phyloP scores from a whole-genome alignment of 2,329 filamentous ascomycete species.

The Leptographium wingfieldii region DNA sequence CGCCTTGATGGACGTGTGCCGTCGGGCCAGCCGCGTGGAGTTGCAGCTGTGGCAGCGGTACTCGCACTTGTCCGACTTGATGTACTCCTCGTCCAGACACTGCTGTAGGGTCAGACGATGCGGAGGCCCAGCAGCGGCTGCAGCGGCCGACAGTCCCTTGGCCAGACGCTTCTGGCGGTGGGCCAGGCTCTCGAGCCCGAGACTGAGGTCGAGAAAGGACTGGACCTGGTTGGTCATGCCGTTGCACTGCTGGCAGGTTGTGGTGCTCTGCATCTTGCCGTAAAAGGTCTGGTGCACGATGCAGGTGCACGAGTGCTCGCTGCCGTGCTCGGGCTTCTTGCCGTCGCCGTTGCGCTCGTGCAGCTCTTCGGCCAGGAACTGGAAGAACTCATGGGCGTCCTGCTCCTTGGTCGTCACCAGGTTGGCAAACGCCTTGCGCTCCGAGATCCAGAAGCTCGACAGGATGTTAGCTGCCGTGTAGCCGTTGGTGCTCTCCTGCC shows the following conservation, averaged over 20 bases:
- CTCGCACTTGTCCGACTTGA: constrained; percentile 74
- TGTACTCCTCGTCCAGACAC: constrained; percentile 77
- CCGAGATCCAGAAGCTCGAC: constrained; percentile 79
- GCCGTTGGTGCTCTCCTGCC: constrained; percentile 67
- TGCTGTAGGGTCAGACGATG: constrained; percentile 47
- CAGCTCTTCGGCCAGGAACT: constrained; percentile 84
- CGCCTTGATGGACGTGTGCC: constrained; percentile 72
- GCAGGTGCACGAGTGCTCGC: constrained; percentile 63
- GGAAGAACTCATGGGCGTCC: constrained; percentile 94
- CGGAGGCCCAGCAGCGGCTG: constrained; percentile 3
- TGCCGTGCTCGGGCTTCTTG: constrained; percentile 46
- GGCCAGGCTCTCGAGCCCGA: constrained; percentile 62
- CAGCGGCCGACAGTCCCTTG: neutral
- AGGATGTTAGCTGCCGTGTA: constrained; percentile 86
- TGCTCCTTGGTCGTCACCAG: constrained; percentile 88
- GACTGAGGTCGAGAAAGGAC: constrained; percentile 79
- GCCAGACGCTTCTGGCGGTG: neutral
- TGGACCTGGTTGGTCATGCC: constrained; percentile 74
- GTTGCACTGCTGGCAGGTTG: constrained; percentile 79
- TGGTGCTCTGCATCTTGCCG: constrained; percentile 79
- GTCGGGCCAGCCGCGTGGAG: constrained; percentile 63
- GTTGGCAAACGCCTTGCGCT: constrained; percentile 58
- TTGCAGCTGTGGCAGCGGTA: constrained; percentile 78
- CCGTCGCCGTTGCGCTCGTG: constrained; percentile 69
- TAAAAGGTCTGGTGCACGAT: constrained; percentile 93